Evolutionary conservation across 2,329 filamentous ascomycete genomes (phyloP), one percentile per base, ranked within the genome.

Genomic region (Didymella exigua): DNA sequence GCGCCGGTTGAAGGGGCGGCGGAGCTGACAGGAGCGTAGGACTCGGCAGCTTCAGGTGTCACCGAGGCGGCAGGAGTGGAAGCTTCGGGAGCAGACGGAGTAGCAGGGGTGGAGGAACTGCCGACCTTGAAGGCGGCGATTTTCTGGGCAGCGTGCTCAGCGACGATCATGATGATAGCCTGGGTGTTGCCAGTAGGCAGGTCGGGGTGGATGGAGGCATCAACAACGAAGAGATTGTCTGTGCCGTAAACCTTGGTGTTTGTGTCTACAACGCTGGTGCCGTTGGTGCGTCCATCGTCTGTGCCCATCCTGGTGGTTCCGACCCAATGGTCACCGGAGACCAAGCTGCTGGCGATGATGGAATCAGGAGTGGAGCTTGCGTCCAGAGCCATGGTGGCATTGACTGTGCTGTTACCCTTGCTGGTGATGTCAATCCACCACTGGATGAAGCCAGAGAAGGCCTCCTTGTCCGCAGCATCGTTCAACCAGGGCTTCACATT

Each of bases 121-220:
- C 33, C 47, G 3, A 58, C 51, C 10, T 56, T 58, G 26, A 81
- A 62, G 11, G 77, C 78, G n/a, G 84, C 63, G 56, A 83, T 83
- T 60, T 75, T 81, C 62, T 78, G 77, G 3, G 81, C 81, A 7
- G 86, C 86, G 37, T 81, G 80, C 77, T 89, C 87, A n/a, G 86
- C 83, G 19, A 82, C 85, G 31, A 86, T 79, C 69, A 89, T 85
- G 62, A 89, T 84, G 33, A 85, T 82, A 1, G 85, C 82, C 42
- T 84, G 83, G 1, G 88, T 88, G 74, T 91, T 91, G 16, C 86
- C 85, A 0, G 86, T 86, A 2, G 86, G 81, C 62, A 89, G 83
- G 59, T 88, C 87, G 0, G 88, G 87, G 76, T 89, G 88, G 21
- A 80, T 76, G 0, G 74, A 77, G 1, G 76, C 77, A 54, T 80